Conservation (phyloP, 2,329 filamentous ascomycete genomes). For the Niveomyces coronatus region DNA sequence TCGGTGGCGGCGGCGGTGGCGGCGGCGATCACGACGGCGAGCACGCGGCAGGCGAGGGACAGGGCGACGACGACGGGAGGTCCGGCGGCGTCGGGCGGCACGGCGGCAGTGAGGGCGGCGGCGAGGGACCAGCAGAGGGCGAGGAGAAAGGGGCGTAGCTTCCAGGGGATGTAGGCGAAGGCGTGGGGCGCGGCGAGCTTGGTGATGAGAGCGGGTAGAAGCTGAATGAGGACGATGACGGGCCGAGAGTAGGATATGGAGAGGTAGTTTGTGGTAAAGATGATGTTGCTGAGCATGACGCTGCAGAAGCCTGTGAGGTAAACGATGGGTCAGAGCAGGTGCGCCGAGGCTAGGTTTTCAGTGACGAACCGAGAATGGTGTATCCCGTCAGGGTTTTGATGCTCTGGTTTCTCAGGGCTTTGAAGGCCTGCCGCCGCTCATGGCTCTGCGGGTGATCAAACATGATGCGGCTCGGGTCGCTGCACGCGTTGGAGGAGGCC, state of each 20-base stretch:
- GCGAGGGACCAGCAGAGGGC: slow-evolving; percentile 20
- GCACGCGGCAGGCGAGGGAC: slow-evolving; percentile 18
- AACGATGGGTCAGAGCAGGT: neutral
- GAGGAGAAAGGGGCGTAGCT: slow-evolving; percentile 18
- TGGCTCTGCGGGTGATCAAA: neutral
- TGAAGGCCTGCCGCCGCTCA: slow-evolving; percentile 4
- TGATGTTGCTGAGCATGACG: slow-evolving; percentile 19
- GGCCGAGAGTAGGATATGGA: slow-evolving; percentile 24
- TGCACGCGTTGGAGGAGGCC: neutral
- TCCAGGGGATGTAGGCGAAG: slow-evolving; percentile 19
- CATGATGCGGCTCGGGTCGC: neutral
- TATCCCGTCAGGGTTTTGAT: slow-evolving; percentile 8
- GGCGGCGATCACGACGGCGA: slow-evolving; percentile 21
- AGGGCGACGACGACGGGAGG: no score
- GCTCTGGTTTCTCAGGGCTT: slow-evolving; percentile 4
- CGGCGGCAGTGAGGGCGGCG: slow-evolving; percentile 17
- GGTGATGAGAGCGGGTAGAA: slow-evolving; percentile 19
- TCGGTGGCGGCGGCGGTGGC: slow-evolving; percentile 21
- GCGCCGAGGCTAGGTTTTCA: no score
- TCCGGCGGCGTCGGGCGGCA: slow-evolving; percentile 27
- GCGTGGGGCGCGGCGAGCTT: slow-evolving; percentile 21
- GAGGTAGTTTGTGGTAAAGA: slow-evolving; percentile 25
- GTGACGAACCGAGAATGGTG: slow-evolving; percentile 6
- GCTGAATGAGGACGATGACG: slow-evolving; percentile 22
- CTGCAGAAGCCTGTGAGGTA: slow-evolving; percentile 20